Conservation (phyloP, 345 rosid species). For the Populus davidiana region DNA sequence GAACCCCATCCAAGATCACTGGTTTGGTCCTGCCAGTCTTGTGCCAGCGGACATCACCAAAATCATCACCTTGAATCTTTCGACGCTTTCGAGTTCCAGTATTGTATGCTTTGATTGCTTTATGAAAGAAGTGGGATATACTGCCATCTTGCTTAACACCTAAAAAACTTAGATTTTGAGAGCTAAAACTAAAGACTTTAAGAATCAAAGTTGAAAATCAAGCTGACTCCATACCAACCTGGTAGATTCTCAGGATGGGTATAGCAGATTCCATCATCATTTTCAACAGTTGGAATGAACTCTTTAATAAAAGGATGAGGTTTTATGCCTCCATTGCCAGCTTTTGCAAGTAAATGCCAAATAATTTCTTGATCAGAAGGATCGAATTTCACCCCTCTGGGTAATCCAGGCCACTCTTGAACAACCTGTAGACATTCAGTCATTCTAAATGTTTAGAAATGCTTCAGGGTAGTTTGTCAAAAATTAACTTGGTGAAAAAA, state of each 20-base stretch:
- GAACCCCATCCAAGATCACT: conserved; percentile 69
- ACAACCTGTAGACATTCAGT: conserved; percentile 47
- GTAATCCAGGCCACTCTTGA: conserved; percentile 91
- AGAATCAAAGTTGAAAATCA: background rate
- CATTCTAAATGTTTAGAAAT: background rate
- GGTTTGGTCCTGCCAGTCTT: conserved; percentile 92
- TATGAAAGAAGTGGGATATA: conserved; percentile 75
- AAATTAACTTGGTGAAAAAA: background rate
- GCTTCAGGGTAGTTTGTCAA: background rate
- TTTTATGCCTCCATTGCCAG: conserved; percentile 38
- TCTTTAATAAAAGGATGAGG: conserved; percentile 79
- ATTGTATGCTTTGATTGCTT: conserved; percentile 83
- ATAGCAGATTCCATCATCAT: conserved; percentile 93
- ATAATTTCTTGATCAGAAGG: conserved; percentile 92
- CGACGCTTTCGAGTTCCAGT: conserved; percentile 93
- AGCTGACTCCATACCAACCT: conserved; percentile 40
- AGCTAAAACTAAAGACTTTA: conserved; percentile 6
- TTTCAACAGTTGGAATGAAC: conserved; percentile 72
- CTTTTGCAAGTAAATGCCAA: conserved; percentile 80
- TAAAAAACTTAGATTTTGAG: conserved; percentile 16
- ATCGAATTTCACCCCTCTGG: conserved; percentile 90
- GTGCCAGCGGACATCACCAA: conserved; percentile 93
- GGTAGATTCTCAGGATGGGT: conserved; percentile 94
- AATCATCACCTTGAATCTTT: conserved; percentile 75
- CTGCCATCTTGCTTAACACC: conserved; percentile 84